These are phyloP conservation scores for Colletotrichum sansevieriae DNA, from an alignment of 2,329 filamentous ascomycete genomes.

Conservation along the genomic window DNA sequence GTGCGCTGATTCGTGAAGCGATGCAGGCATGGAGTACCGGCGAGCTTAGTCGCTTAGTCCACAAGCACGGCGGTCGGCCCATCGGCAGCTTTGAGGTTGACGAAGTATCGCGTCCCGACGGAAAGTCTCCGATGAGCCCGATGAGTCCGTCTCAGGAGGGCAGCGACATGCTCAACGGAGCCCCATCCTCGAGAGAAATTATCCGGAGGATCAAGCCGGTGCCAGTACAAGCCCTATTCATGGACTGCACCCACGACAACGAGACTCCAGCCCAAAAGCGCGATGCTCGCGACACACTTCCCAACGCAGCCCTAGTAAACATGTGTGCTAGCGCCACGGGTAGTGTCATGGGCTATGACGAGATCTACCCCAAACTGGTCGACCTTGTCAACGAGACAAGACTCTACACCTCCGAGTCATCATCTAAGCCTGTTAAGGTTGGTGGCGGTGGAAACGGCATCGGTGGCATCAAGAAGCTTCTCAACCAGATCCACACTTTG, in stretches of 20 bases:
- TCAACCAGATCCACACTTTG: slow-evolving; percentile 93
- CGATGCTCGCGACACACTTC: slow-evolving; percentile 91
- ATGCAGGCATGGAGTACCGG: slow-evolving; percentile 99
- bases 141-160: slow-evolving; percentile 49
- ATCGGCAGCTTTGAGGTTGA: slow-evolving; percentile 99
- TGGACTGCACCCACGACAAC: slow-evolving; percentile 99
- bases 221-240: slow-evolving; percentile 93
- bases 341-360: slow-evolving; percentile 98
- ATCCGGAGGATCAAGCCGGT: slow-evolving; percentile 87
- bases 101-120: slow-evolving; percentile 77
- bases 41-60: slow-evolving; percentile 92
- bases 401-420: slow-evolving; percentile 83
- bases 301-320: slow-evolving; percentile 91
- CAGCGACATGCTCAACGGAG: slow-evolving; percentile 47
- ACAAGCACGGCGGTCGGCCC: slow-evolving; percentile 91
- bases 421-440: slow-evolving; percentile 71
- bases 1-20: slow-evolving; percentile 92
- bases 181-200: slow-evolving; percentile 67
- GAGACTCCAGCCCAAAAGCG: slow-evolving; percentile 96
- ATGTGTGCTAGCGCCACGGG: slow-evolving; percentile 97
- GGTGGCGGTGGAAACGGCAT: slow-evolving; percentile 86
- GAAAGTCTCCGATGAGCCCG: slow-evolving; percentile 48
- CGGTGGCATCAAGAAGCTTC: slow-evolving; percentile 87
- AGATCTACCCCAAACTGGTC: slow-evolving; percentile 93
- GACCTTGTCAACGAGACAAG: slow-evolving; percentile 92